Evolutionary conservation across 139 green algal species (phyloP).

Genomic region (Zygnema circumcarinatum): DNA sequence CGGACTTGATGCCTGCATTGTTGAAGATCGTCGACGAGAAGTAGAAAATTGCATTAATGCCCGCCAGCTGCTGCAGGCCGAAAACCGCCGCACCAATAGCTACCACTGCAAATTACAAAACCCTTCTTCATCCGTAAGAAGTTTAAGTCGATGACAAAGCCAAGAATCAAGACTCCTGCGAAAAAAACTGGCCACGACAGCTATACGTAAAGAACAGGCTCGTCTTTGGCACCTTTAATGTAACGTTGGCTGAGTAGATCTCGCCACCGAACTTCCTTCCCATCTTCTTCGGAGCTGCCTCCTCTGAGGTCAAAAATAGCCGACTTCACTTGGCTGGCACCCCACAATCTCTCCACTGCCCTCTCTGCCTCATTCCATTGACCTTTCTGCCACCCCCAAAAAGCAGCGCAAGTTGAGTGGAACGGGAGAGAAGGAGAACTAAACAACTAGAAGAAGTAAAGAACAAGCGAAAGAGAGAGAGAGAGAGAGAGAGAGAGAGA

Average conservation of each 20-base stretch:
- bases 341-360: slow-evolving; percentile 15
- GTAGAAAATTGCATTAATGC: slow-evolving; percentile 94
- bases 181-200: not conserved
- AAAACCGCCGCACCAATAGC: slow-evolving; percentile 71
- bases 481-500: too few relatives aligned
- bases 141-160: not conserved
- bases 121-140: slow-evolving; percentile 3
- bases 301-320: slow-evolving; percentile 11
- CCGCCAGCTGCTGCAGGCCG: slow-evolving; percentile 88
- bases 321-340: slow-evolving; percentile 9
- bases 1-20: slow-evolving; percentile 81
- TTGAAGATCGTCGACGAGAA: slow-evolving; percentile 90
- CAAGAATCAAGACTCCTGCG: not conserved
- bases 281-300: not conserved
- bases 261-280: slow-evolving; percentile 18
- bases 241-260: slow-evolving; percentile 30
- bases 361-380: slow-evolving; percentile 15
- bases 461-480: too few relatives aligned
- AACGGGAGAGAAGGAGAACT: not conserved
- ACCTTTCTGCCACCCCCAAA: slow-evolving; percentile 5
- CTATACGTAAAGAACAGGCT: not conserved
- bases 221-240: slow-evolving; percentile 39
- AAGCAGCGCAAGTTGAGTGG: not conserved
- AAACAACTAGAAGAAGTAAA: too few relatives aligned
- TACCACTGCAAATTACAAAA: slow-evolving; percentile 42